These are phyloP conservation scores for Dillenia turbinata DNA, from an alignment of 164 flowering plant species.

Conservation along the genomic window DNA sequence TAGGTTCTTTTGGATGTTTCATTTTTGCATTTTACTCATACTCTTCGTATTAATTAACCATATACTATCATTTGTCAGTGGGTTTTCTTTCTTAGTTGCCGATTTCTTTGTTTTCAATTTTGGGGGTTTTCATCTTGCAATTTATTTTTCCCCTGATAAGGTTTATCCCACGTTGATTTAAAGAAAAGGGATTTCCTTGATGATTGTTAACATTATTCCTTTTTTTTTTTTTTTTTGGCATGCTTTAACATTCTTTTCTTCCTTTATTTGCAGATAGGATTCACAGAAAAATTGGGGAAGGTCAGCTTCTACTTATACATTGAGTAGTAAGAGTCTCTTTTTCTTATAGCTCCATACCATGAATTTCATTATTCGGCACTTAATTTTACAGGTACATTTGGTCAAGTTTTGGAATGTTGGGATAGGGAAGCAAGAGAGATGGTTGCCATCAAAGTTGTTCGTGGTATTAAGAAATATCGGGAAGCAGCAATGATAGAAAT, in stretches of 20 bases:
- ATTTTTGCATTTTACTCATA: too few relatives aligned
- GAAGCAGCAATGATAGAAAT: conserved; percentile 26
- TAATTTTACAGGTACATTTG: conserved; percentile 40
- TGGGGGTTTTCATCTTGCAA: too few relatives aligned
- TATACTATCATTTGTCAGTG: too few relatives aligned
- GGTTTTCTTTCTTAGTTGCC: too few relatives aligned
- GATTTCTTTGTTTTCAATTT: too few relatives aligned
- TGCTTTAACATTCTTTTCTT: not conserved
- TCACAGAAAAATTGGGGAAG: conserved; percentile 45
- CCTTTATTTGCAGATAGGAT: conserved; percentile 40
- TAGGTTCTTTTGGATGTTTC: too few relatives aligned
- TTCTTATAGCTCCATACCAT: too few relatives aligned
- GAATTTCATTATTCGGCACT: not conserved
- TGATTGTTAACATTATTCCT: not conserved
- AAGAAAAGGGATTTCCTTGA: too few relatives aligned
- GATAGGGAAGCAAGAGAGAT: conserved; percentile 18
- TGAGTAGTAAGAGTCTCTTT: too few relatives aligned
- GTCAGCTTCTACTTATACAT: conserved; percentile 13
- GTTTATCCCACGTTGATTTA: too few relatives aligned
- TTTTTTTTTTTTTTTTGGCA: not conserved
- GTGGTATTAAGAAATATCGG: conserved; percentile 41
- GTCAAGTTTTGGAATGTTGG: conserved; percentile 28
- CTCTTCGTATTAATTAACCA: not conserved
- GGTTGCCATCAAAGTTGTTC: conserved; percentile 47
- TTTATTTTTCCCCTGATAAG: too few relatives aligned